Percentiles rank a stretch among this genome's conserved stretches.
phyloP scores from a whole-genome alignment of 177 flowering plant species.

The Tripterygium wilfordii region DNA sequence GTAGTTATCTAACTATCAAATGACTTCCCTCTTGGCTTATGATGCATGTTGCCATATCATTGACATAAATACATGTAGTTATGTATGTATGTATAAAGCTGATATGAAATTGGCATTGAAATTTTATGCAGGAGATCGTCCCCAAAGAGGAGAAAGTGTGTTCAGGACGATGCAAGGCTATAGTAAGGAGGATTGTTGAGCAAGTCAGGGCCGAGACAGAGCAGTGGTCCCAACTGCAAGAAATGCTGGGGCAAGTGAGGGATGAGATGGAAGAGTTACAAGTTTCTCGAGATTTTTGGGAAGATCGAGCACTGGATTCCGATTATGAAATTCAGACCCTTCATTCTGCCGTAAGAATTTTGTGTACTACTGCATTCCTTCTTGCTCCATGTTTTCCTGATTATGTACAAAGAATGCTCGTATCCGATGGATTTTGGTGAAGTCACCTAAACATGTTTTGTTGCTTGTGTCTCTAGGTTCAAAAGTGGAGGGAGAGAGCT shows the following conservation, averaged over 20 bases:
- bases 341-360: constrained; percentile 34
- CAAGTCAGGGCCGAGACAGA: constrained; percentile 83
- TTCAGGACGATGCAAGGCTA: constrained; percentile 68
- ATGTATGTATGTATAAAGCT: too few species aligned
- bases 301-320: constrained; percentile 57
- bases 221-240: constrained; percentile 96
- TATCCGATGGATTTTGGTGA: too few species aligned
- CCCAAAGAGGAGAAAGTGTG: constrained; percentile 33
- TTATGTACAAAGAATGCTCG: too few species aligned
- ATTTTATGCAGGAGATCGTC: constrained; percentile 29
- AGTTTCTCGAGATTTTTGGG: constrained; percentile 73
- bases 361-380: neutral
- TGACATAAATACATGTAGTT: too few species aligned
- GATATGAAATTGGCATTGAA: too few species aligned
- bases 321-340: constrained; percentile 43
- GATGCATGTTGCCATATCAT: too few species aligned
- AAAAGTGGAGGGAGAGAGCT: constrained; percentile 74
- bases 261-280: constrained; percentile 84
- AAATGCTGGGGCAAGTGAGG: constrained; percentile 68
- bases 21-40: too few species aligned
- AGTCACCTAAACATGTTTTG: neutral
- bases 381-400: too few species aligned
- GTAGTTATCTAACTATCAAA: too few species aligned
- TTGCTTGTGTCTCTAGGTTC: constrained; percentile 28
- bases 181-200: constrained; percentile 63